These are phyloP conservation scores for Neurospora hispaniola DNA, from an alignment of 495 filamentous ascomycete species.

Conservation along the genomic window DNA sequence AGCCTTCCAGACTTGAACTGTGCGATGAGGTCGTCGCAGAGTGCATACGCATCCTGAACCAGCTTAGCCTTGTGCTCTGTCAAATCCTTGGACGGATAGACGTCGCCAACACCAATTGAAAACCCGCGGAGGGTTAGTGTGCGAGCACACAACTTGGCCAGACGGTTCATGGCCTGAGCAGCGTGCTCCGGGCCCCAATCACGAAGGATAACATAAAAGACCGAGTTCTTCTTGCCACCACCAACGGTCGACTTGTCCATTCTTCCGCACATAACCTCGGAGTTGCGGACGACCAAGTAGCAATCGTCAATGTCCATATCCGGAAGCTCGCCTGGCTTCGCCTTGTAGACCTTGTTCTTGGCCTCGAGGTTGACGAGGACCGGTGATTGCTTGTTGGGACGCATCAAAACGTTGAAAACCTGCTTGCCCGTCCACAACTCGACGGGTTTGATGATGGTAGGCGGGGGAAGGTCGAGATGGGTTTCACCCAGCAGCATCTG, in stretches of 20 bases:
- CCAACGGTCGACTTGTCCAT: conserved; percentile 98
- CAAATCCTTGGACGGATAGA: conserved; percentile 65
- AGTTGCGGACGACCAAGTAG: conserved; percentile 88
- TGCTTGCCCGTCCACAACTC: conserved; percentile 96
- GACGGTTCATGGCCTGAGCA: conserved; percentile 83
- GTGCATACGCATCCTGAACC: conserved; percentile 65
- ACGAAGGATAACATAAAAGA: conserved; percentile 92
- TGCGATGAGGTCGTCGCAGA: conserved; percentile 78
- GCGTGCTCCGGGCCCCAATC: conserved; percentile 88
- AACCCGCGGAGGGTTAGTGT: conserved; percentile 87
- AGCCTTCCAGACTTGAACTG: conserved; percentile 68
- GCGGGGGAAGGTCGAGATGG: conserved; percentile 76
- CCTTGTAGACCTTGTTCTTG: conserved; percentile 72
- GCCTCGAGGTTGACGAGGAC: conserved; percentile 89
- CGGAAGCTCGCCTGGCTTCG: conserved; percentile 36
- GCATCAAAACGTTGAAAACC: conserved; percentile 91
- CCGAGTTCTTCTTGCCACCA: conserved; percentile 91
- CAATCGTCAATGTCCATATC: conserved; percentile 79
- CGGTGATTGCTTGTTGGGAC: conserved; percentile 67
- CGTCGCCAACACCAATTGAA: conserved; percentile 91
- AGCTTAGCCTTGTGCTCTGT: conserved; percentile 59
- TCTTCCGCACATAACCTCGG: conserved; percentile 93
- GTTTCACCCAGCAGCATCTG: conserved; percentile 84
- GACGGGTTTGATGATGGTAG: conserved; percentile 74
- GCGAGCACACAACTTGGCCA: conserved; percentile 82